Evolutionary conservation across 345 rosid genomes (phyloP), one percentile per base, ranked within the genome.

Genomic region (Dimocarpus longan): DNA sequence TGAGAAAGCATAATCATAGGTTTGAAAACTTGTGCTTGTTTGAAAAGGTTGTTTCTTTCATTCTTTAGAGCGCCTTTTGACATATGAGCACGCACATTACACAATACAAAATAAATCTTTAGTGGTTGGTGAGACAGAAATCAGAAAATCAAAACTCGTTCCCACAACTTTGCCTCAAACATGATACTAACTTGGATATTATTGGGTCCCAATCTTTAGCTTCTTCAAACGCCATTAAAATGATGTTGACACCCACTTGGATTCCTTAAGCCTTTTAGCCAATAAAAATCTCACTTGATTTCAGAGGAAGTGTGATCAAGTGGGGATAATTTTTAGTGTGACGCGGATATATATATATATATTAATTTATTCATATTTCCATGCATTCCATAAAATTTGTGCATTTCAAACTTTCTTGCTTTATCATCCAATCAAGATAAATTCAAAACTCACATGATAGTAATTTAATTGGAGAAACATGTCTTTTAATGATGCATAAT

Each of bases 231-330:
- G 76, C 73, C 82, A 37, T 70, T 74, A 32, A 76, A 78, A 40
- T 68, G 81, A 79, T 57, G 75, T 74, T 68, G 84, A 83, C 78
- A 32, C 71, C 85, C 83, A 81, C 83, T 76, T 77, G 24, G 28
- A 59, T 59, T 66, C 79, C 24, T 24, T 19, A 2, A 40, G 22
- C 64, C 65, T 50, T 56, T 21, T 54, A 54, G 10, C 39, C 62
- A 66, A 66, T 56, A 22, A 24, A 8, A 63, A 24, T 13, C 59
- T 39, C 16, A 66, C 10, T 68, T 68, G 75, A 46, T 73, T 48
- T 7, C 10, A 60, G 68, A 32, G 57, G 59, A 63, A 28, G 39
- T 8, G 26, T 66, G 12, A 5, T 46, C 18, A 57, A 68, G 62
- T 62, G 74, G 74, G 67, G 63, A 44, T 78, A 64, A 71, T 19